Percentiles rank a stretch among this genome's conserved stretches.
Conservation (phyloP, 352 stramenopile genomes). For the Pythium sp. region DNA sequence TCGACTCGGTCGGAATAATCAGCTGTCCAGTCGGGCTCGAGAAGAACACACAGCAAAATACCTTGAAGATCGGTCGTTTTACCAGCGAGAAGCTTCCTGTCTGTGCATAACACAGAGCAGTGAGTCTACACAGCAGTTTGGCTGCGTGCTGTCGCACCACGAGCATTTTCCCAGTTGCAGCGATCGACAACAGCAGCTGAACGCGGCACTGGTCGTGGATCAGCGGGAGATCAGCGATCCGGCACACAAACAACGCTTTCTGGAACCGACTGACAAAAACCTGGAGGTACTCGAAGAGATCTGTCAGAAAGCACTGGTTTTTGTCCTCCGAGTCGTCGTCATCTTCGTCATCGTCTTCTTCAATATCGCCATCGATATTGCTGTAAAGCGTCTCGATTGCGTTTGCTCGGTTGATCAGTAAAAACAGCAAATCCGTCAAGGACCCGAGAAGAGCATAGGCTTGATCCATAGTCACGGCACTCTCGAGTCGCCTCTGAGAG, state of each 20-base stretch:
- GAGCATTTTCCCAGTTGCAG: conserved; percentile 30
- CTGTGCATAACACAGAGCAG: conserved; percentile 53
- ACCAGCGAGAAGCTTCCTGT: conserved; percentile 61
- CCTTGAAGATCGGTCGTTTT: conserved; percentile 42
- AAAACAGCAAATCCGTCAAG: conserved; percentile 53
- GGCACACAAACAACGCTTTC: conserved; percentile 46
- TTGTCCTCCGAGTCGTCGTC: conserved; percentile 23
- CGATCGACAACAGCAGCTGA: conserved; percentile 44
- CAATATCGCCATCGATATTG: conserved; percentile 19
- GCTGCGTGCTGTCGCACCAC: conserved; percentile 35
- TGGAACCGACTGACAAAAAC: conserved; percentile 51
- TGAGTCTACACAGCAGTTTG: conserved; percentile 44
- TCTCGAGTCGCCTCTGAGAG: neutral
- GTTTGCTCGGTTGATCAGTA: conserved; percentile 51
- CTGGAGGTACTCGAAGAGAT: conserved; percentile 52
- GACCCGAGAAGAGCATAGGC: conserved; percentile 48
- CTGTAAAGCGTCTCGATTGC: conserved; percentile 37
- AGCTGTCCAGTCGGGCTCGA: conserved; percentile 9
- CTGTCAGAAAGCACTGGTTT: conserved; percentile 37
- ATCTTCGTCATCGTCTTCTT: conserved; percentile 16
- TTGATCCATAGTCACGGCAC: conserved; percentile 28
- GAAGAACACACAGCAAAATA: conserved; percentile 49
- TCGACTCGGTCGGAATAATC: conserved; percentile 26
- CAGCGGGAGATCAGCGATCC: conserved; percentile 41
- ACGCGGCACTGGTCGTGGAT: conserved; percentile 55